Evolutionary conservation across 169 alveolate genomes (phyloP), one percentile per base, ranked within the genome.

Genomic region (Theileria equi): DNA sequence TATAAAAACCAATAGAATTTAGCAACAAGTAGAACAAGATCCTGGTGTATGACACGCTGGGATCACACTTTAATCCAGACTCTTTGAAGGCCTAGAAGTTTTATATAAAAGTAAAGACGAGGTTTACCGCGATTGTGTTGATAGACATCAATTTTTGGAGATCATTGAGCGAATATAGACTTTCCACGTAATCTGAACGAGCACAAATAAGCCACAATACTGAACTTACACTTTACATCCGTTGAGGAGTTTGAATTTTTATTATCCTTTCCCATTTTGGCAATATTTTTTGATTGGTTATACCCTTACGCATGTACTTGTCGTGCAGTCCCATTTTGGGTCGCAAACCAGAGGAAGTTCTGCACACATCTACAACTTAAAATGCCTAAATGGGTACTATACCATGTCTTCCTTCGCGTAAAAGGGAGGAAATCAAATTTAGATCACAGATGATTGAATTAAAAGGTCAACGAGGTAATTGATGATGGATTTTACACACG

Each of bases 381-480:
- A n/a, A n/a, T n/a, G n/a, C n/a, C n/a, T n/a, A n/a, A n/a, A n/a
- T n/a, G n/a, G n/a, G n/a, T n/a, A n/a, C n/a, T n/a, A n/a, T n/a
- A n/a, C n/a, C n/a, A n/a, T n/a, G n/a, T n/a, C n/a, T n/a, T n/a
- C n/a, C n/a, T n/a, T n/a, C n/a, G n/a, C n/a, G n/a, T n/a, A n/a
- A n/a, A n/a, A n/a, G n/a, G n/a, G n/a, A n/a, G n/a, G n/a, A 55
- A 1, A 23, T 25, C 29, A 32, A 17, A 10, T 28, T 19, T 2
- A 57, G 32, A 21, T 25, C 70, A 28, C 64, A 50, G 25, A 62
- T 72, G 1, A 35, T 72, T 0, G 61, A 72, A 40, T 47, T 72
- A 32, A 72, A 72, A 36, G 66, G 74, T 29, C 65, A 61, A 36
- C 13, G 83, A 47, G 83, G 83, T 72, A 16, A 1, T 61, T 55